Evolutionary conservation across 306 rosid species (phyloP).

Genomic region (Dicorynia guianensis): DNA sequence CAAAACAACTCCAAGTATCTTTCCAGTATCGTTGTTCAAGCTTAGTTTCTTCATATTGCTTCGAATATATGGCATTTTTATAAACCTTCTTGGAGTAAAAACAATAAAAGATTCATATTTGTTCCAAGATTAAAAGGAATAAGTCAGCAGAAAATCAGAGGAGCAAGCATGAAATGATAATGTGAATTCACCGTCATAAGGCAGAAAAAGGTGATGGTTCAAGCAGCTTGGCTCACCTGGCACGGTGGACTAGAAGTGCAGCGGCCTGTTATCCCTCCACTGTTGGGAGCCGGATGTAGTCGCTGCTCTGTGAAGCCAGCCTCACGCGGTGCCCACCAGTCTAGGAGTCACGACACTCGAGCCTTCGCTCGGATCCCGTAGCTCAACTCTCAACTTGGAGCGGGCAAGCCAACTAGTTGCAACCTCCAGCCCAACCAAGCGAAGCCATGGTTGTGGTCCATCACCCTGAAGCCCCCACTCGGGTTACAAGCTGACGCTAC

Average conservation of each 20-base stretch:
- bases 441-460: background rate
- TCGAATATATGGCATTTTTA: no score
- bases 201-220: slow-evolving; percentile 30
- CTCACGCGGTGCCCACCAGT: slow-evolving; percentile 33
- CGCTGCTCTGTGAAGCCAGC: slow-evolving; percentile 7
- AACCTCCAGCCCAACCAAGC: background rate
- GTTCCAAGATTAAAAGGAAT: no score
- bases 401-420: background rate
- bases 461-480: no score
- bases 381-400: slow-evolving; percentile 10
- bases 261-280: background rate
- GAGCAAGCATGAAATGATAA: no score
- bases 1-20: no score
- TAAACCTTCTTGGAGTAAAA: no score
- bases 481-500: no score
- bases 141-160: no score
- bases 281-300: background rate
- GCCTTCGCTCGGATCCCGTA: background rate
- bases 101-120: no score
- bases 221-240: background rate
- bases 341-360: background rate
- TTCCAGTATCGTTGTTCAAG: no score
- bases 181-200: no score
- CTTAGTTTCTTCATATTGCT: no score
- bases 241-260: background rate